These are phyloP conservation scores for Didymella pomorum DNA, from an alignment of 2,329 filamentous ascomycete genomes.

Conservation along the genomic window DNA sequence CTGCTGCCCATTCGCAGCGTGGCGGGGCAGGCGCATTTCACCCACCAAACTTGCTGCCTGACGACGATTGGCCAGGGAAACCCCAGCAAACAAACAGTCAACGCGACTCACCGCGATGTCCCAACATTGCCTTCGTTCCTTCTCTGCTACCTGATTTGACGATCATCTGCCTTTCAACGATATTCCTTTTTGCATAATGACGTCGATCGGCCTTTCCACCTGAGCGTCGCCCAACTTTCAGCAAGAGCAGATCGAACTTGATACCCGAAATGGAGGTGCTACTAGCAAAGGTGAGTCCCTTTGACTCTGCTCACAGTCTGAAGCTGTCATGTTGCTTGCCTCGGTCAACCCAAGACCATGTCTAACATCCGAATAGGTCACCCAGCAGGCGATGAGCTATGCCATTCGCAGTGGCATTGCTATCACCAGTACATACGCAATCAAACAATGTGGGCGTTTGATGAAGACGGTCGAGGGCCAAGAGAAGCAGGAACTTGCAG, in stretches of 20 bases:
- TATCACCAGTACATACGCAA: constrained; percentile 84
- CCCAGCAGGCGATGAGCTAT: constrained; percentile 87
- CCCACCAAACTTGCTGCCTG: constrained; percentile 33
- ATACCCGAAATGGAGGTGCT: constrained; percentile 72
- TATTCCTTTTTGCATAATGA: constrained; percentile 5
- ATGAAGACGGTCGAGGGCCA: constrained; percentile 69
- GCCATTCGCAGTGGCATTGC: constrained; percentile 85
- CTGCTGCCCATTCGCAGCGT: constrained; percentile 15
- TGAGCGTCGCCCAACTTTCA: constrained; percentile 5
- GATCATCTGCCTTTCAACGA: neutral
- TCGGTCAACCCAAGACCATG: neutral
- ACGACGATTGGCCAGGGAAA: constrained; percentile 31
- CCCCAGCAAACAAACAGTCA: constrained; percentile 22
- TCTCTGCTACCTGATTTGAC: constrained; percentile 2
- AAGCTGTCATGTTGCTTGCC: neutral
- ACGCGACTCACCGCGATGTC: constrained; percentile 19
- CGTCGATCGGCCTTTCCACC: constrained; percentile 5
- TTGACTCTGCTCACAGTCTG: constrained; percentile 17
- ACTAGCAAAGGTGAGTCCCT: constrained; percentile 62
- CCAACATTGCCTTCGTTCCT: constrained; percentile 1
- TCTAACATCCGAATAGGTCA: constrained; percentile 58
- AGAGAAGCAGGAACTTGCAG: constrained; percentile 73
- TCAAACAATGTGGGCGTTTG: constrained; percentile 80
- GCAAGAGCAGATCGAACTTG: constrained; percentile 7
- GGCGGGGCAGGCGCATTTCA: constrained; percentile 21